phyloP scores from a whole-genome alignment of 2,329 filamentous ascomycete genomes.

The Stachybotrys chlorohalonatus region DNA sequence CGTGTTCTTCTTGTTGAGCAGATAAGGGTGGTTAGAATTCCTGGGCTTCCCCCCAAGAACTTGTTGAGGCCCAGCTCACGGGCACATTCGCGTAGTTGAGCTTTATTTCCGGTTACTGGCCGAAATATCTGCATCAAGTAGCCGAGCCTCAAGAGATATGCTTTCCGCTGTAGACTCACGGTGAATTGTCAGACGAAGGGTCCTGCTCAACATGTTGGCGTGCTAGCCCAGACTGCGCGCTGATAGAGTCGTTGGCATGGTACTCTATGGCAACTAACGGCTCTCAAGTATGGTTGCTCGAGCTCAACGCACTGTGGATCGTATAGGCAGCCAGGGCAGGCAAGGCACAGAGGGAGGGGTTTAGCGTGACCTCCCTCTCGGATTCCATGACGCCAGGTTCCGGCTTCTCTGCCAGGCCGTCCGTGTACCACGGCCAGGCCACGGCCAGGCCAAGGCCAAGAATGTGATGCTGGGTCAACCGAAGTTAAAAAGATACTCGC shows the following conservation, averaged over 20 bases:
- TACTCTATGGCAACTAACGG: no score
- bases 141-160: neutral
- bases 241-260: no score
- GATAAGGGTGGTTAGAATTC: neutral
- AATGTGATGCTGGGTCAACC: neutral
- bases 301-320: no score
- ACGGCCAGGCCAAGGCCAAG: no score
- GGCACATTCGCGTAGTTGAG: neutral
- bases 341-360: no score
- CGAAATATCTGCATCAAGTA: neutral
- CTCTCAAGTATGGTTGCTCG: no score
- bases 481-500: neutral
- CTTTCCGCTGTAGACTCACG: neutral
- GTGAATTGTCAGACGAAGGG: neutral
- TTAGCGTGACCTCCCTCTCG: neutral
- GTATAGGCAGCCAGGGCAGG: no score
- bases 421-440: no score
- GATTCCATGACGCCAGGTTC: neutral
- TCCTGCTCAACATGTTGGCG: neutral
- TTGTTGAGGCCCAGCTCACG: neutral
- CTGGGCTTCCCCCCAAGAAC: neutral
- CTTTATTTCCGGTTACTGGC: neutral
- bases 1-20: no score
- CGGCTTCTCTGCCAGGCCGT: neutral
- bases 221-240: no score